Percentiles rank a stretch among this genome's conserved stretches.
These are phyloP conservation scores for Saccharomycopsis olivae DNA, from an alignment of 805 yeast species.

Conservation along the genomic window DNA sequence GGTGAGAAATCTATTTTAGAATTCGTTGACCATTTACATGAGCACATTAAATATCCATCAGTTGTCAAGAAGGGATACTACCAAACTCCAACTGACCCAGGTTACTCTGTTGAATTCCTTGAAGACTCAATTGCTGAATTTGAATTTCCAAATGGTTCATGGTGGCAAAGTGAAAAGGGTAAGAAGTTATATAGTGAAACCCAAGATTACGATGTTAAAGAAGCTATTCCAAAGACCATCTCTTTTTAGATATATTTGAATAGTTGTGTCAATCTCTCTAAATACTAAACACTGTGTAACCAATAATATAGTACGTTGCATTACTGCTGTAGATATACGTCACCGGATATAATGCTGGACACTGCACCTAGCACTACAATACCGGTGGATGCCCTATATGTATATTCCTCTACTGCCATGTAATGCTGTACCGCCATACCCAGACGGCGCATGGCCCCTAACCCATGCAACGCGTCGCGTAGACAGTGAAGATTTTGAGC, in stretches of 20 bases:
- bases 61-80: conserved; percentile 23
- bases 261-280: no score
- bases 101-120: conserved; percentile 26
- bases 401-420: no score
- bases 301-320: no score
- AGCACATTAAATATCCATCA: conserved; percentile 24
- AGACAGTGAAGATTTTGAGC: no score
- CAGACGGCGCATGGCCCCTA: no score
- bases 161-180: conserved; percentile 24
- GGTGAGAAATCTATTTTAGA: conserved; percentile 25
- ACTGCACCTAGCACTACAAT: no score
- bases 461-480: no score
- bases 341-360: no score
- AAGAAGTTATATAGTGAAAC: conserved; percentile 13
- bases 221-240: conserved; percentile 11
- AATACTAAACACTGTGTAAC: no score
- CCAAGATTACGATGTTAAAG: conserved; percentile 13
- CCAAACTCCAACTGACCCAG: conserved; percentile 25
- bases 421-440: no score
- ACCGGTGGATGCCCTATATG: no score
- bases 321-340: no score
- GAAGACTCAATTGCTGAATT: conserved; percentile 21
- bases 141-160: conserved; percentile 24
- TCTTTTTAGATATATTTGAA: conserved; percentile 1
- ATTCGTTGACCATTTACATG: conserved; percentile 26